Evolutionary conservation across 208 protist genomes (phyloP).

Genomic region (Crithidia mellificae): DNA sequence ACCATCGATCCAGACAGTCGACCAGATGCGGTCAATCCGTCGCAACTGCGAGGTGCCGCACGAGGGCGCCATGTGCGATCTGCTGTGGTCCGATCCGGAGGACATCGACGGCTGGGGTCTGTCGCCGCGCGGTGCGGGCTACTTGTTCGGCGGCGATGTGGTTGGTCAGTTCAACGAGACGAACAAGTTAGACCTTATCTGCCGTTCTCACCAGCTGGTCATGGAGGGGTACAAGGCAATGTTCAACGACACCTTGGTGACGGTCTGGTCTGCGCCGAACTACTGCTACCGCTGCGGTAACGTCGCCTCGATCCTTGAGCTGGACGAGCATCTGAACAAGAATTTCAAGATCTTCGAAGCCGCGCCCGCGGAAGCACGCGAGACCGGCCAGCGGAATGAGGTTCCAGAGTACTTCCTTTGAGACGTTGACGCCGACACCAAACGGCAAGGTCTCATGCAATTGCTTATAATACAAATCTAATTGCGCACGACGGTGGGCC

Average conservation of each 20-base stretch:
- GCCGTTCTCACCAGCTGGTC: constrained; percentile 95
- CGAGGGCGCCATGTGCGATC: constrained; percentile 98
- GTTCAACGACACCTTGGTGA: constrained; percentile 94
- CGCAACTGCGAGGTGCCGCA: constrained; percentile 98
- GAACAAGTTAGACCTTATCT: constrained; percentile 95
- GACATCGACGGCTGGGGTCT: constrained; percentile 97
- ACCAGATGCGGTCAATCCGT: constrained; percentile 95
- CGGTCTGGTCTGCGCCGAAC: constrained; percentile 97
- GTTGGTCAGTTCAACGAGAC: constrained; percentile 93
- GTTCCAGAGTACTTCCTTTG: constrained; percentile 85
- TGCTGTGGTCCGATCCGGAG: constrained; percentile 98
- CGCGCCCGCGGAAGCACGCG: constrained; percentile 94
- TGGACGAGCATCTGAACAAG: constrained; percentile 97
- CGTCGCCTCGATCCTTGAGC: constrained; percentile 97
- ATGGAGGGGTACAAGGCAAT: constrained; percentile 96
- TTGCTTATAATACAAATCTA: too few species aligned
- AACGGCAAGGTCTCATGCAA: too few species aligned
- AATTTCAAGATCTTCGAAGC: constrained; percentile 99
- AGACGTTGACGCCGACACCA: constrained; percentile 6
- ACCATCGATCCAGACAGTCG: constrained; percentile 96
- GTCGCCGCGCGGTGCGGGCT: constrained; percentile 98
- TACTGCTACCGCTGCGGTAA: constrained; percentile 98
- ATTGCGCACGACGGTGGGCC: too few species aligned
- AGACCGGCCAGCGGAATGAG: constrained; percentile 61
- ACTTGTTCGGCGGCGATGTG: constrained; percentile 98